phyloP scores from a whole-genome alignment of 305 asterid species.

The Stenogyne calaminthoides region DNA sequence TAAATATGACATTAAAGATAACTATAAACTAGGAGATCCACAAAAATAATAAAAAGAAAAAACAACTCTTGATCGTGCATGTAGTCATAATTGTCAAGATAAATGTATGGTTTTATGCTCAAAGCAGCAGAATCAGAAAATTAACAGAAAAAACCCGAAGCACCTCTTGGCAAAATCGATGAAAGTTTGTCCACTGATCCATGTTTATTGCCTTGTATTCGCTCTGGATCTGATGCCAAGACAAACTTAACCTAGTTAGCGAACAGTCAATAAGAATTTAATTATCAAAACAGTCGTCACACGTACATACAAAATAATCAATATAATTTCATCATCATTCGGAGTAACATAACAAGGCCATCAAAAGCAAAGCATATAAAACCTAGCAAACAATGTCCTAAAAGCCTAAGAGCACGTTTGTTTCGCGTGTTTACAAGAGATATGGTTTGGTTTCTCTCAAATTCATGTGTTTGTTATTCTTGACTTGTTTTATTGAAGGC shows the following conservation, averaged over 20 bases:
- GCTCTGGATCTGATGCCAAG: constrained; percentile 52
- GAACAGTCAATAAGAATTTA: neutral
- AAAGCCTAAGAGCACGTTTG: neutral
- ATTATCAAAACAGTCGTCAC: neutral
- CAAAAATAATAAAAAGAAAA: neutral
- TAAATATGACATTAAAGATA: constrained; percentile 2
- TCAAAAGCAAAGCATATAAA: neutral
- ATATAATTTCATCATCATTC: neutral
- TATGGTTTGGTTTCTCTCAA: neutral
- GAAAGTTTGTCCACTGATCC: constrained; percentile 96
- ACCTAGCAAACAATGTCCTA: neutral
- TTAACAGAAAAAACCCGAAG: neutral
- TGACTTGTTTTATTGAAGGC: neutral
- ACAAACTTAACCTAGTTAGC: constrained; percentile 14
- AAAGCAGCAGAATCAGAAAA: neutral
- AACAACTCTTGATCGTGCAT: neutral
- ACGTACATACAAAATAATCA: neutral
- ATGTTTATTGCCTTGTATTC: constrained; percentile 79
- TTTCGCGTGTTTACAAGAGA: neutral
- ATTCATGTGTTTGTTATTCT: neutral
- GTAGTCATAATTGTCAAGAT: neutral
- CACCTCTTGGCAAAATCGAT: constrained; percentile 84
- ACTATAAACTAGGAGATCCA: neutral
- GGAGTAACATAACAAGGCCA: neutral
- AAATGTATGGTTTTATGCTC: neutral